A percentile compares a stretch with the other conserved stretches of the same genome.
Evolutionary conservation across 2,329 filamentous ascomycete species (phyloP).

Genomic region (Tolypocladium sp.): DNA sequence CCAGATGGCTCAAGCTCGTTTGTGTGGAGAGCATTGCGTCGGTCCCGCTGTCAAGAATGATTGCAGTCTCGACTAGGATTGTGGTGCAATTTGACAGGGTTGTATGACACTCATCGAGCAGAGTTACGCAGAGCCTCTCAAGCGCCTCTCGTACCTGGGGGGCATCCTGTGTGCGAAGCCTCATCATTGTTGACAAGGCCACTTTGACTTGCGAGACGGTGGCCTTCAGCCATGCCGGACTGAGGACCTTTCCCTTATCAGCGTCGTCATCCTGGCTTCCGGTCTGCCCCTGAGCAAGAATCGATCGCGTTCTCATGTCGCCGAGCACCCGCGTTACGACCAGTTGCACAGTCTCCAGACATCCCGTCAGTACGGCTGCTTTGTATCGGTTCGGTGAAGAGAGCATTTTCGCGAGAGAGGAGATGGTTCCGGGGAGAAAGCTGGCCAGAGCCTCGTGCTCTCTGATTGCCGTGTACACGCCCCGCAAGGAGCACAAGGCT

Average conservation of each 20-base stretch:
- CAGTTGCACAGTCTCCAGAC: slow-evolving; percentile 47
- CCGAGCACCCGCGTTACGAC: slow-evolving; percentile 47
- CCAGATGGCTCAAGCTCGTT: slow-evolving; percentile 51
- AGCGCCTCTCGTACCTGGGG: slow-evolving; percentile 60
- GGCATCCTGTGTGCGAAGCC: slow-evolving; percentile 62
- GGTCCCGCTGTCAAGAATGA: slow-evolving; percentile 53
- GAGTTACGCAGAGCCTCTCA: slow-evolving; percentile 58
- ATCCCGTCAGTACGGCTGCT: slow-evolving; percentile 50
- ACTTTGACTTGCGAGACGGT: slow-evolving; percentile 76
- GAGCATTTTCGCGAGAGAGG: slow-evolving; percentile 66
- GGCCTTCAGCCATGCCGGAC: slow-evolving; percentile 63
- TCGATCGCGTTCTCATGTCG: slow-evolving; percentile 44
- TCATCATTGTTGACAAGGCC: slow-evolving; percentile 69
- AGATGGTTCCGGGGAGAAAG: slow-evolving; percentile 83
- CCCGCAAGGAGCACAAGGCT: slow-evolving; percentile 55
- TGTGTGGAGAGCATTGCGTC: slow-evolving; percentile 28
- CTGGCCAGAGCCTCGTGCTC: slow-evolving; percentile 70
- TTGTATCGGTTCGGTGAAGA: slow-evolving; percentile 55
- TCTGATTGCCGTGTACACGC: slow-evolving; percentile 54
- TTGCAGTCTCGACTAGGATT: slow-evolving; percentile 73
- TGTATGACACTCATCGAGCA: slow-evolving; percentile 70
- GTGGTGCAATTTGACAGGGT: slow-evolving; percentile 60
- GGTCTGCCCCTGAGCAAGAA: slow-evolving; percentile 24
- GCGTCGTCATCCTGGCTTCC: slow-evolving; percentile 13
- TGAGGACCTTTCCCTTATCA: slow-evolving; percentile 28